Percentiles rank a stretch among this genome's conserved stretches.
Conservation (phyloP, 306 rosid species). For the Sesbania bispinosa region DNA sequence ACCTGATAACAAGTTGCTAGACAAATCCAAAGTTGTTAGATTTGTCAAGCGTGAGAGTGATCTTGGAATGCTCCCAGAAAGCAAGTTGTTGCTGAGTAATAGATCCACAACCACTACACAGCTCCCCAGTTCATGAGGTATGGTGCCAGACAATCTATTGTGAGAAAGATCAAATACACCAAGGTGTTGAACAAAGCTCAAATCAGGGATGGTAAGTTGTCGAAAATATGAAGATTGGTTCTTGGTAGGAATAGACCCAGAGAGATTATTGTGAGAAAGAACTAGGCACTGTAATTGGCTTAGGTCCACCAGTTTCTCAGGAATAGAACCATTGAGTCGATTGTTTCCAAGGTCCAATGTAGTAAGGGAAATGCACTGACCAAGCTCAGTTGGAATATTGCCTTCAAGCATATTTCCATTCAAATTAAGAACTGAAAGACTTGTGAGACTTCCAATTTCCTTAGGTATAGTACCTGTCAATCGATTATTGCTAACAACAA, state of each 20-base stretch:
- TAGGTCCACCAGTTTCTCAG: slow-evolving; percentile 55
- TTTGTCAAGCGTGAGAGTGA: slow-evolving; percentile 62
- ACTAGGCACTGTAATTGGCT: slow-evolving; percentile 77
- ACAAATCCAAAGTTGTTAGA: slow-evolving; percentile 88
- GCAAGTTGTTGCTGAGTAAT: slow-evolving; percentile 64
- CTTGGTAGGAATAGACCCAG: slow-evolving; percentile 80
- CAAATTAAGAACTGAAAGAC: slow-evolving; percentile 69
- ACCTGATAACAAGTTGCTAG: slow-evolving; percentile 74
- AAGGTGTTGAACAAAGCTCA: slow-evolving; percentile 90
- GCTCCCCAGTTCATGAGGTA: slow-evolving; percentile 76
- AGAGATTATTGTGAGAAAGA: slow-evolving; percentile 81
- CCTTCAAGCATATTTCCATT: slow-evolving; percentile 82
- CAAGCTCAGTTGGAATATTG: slow-evolving; percentile 60
- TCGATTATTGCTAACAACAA: slow-evolving; percentile 67
- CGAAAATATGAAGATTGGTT: slow-evolving; percentile 64
- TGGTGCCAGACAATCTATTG: slow-evolving; percentile 76
- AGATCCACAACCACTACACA: slow-evolving; percentile 72
- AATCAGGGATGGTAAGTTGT: slow-evolving; percentile 66
- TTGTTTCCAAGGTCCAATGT: slow-evolving; percentile 91
- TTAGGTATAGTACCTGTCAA: slow-evolving; percentile 64
- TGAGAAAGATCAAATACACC: slow-evolving; percentile 85
- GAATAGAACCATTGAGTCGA: slow-evolving; percentile 62
- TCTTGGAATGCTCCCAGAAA: slow-evolving; percentile 68
- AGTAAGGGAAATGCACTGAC: slow-evolving; percentile 62
- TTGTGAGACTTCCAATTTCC: slow-evolving; percentile 64